Conservation (phyloP, 371 early-diverging fungal species). For the Mortierella sp. region DNA sequence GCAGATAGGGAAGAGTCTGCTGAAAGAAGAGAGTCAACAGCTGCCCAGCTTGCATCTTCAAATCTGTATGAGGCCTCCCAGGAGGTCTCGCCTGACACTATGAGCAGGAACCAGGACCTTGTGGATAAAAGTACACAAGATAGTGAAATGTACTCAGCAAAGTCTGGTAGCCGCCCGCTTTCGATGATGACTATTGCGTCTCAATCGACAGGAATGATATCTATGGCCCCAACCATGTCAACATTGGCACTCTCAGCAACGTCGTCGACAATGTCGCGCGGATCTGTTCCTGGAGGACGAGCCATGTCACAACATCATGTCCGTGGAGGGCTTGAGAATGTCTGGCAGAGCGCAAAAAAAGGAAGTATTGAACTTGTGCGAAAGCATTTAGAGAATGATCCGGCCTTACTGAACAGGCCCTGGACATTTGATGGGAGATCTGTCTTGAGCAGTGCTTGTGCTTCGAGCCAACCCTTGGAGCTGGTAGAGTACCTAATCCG, state of each 20-base stretch:
- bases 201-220: not conserved
- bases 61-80: too few relatives aligned
- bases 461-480: not conserved
- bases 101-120: too few relatives aligned
- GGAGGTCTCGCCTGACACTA: too few relatives aligned
- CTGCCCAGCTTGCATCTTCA: too few relatives aligned
- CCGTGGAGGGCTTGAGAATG: not conserved
- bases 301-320: too few relatives aligned
- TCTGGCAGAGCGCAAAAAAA: slow-evolving; percentile 5
- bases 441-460: not conserved
- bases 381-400: not conserved
- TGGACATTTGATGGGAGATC: slow-evolving; percentile 2
- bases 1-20: too few relatives aligned
- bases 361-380: not conserved
- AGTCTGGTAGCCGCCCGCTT: not conserved
- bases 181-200: not conserved
- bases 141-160: not conserved
- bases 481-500: not conserved
- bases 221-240: not conserved
- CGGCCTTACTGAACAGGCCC: not conserved
- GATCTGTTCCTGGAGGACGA: not conserved
- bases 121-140: not conserved
- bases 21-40: too few relatives aligned
- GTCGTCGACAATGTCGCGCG: not conserved
- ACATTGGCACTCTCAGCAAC: slow-evolving; percentile 1